A percentile compares a stretch with the other conserved stretches of the same genome.
phyloP scores from a whole-genome alignment of 345 rosid genomes.

The Raphanus raphanistrum region DNA sequence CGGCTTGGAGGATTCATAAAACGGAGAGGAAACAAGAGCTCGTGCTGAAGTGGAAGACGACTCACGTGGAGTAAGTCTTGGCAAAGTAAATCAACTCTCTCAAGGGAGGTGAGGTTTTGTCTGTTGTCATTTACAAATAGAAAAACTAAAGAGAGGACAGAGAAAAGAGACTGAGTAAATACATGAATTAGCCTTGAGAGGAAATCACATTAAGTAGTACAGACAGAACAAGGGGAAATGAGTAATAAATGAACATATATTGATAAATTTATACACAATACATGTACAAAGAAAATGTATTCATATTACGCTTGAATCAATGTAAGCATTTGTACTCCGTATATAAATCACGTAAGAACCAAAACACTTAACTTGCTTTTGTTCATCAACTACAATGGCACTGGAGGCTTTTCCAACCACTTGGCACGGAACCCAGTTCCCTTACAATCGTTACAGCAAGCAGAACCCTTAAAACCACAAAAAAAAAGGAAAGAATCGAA shows the following conservation, averaged over 20 bases:
- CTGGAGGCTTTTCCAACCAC: slow-evolving; percentile 81
- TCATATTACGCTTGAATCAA: background rate
- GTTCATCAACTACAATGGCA: slow-evolving; percentile 43
- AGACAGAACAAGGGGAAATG: background rate
- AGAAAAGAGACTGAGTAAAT: slow-evolving; percentile 1
- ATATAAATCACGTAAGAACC: slow-evolving; percentile 5
- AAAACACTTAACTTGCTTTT: slow-evolving; percentile 21
- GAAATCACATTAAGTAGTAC: background rate
- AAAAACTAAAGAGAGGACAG: background rate
- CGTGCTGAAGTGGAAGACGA: background rate
- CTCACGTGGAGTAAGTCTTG: background rate
- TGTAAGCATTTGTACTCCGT: slow-evolving; percentile 3
- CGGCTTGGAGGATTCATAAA: background rate
- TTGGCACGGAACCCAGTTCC: slow-evolving; percentile 98
- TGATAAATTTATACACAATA: slow-evolving; percentile 18
- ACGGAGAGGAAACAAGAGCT: background rate
- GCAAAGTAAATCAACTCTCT: background rate
- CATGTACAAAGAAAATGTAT: background rate
- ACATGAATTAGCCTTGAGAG: background rate
- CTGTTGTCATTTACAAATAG: too few relatives aligned
- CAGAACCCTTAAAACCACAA: slow-evolving; percentile 62
- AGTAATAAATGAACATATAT: slow-evolving; percentile 12
- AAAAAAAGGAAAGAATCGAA: background rate
- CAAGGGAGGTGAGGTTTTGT: background rate
- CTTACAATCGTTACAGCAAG: slow-evolving; percentile 68